Conservation (phyloP, 257 asterid species). For the Ilex aquifolium region DNA sequence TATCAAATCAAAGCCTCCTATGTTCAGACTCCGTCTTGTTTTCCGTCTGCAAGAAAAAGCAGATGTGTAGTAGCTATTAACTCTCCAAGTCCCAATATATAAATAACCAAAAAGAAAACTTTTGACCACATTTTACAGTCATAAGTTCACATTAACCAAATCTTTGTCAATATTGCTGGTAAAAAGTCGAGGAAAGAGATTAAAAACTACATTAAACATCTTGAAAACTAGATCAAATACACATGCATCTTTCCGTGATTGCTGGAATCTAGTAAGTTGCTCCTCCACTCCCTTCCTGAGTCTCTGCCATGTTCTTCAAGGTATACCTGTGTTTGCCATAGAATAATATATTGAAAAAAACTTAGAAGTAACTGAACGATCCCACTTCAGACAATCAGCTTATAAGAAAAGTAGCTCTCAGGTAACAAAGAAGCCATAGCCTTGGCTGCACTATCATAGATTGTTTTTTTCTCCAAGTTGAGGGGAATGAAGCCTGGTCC, state of each 20-base stretch:
- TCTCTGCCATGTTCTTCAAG: not conserved
- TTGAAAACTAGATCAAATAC: not conserved
- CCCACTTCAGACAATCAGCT: too few species aligned
- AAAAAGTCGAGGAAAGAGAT: not conserved
- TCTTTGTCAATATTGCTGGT: too few species aligned
- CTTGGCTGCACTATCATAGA: not conserved
- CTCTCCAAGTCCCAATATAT: not conserved
- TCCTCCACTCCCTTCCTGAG: not conserved
- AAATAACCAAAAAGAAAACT: not conserved
- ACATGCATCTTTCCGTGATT: not conserved
- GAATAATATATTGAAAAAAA: too few species aligned
- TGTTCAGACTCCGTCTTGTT: too few species aligned
- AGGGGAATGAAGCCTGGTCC: conserved; percentile 7
- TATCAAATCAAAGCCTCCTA: too few species aligned
- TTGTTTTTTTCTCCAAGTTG: not conserved
- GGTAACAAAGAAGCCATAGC: not conserved
- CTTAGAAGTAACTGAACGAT: too few species aligned
- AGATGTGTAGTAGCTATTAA: too few species aligned
- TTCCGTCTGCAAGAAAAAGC: not conserved
- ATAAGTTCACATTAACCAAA: too few species aligned
- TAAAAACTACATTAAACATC: too few species aligned
- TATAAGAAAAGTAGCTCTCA: not conserved
- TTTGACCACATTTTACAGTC: too few species aligned
- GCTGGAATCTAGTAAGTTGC: not conserved
- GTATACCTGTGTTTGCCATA: too few species aligned